phyloP scores from a whole-genome alignment of 352 stramenopile genomes.

The Phytophthora agathidicida region DNA sequence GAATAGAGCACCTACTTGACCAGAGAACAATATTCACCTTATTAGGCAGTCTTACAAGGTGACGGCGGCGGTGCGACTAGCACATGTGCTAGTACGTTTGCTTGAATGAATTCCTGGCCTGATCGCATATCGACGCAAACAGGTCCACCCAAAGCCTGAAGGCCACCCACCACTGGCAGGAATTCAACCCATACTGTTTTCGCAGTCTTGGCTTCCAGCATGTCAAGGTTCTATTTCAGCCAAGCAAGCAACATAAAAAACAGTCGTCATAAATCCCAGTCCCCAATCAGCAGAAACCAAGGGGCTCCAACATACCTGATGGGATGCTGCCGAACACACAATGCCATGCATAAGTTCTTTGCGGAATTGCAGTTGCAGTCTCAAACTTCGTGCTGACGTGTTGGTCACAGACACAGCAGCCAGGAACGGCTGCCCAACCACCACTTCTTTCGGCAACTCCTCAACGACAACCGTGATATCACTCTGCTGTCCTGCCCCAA shows the following conservation, averaged over 20 bases:
- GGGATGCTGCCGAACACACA: slow-evolving; percentile 70
- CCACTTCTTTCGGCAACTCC: slow-evolving; percentile 53
- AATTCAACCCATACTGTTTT: slow-evolving; percentile 66
- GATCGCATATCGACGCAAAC: slow-evolving; percentile 76
- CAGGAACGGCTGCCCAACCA: slow-evolving; percentile 60
- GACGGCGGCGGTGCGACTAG: slow-evolving; percentile 43
- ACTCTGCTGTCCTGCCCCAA: slow-evolving; percentile 10
- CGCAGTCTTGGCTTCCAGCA: slow-evolving; percentile 52
- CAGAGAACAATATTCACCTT: too few relatives aligned
- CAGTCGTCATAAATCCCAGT: not conserved
- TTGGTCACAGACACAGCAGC: slow-evolving; percentile 65
- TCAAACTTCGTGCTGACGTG: slow-evolving; percentile 58
- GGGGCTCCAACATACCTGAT: slow-evolving; percentile 56
- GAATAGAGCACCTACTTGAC: too few relatives aligned
- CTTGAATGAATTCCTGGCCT: slow-evolving; percentile 61
- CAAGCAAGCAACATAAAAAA: not conserved
- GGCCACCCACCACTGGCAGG: slow-evolving; percentile 63
- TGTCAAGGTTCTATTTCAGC: slow-evolving; percentile 60
- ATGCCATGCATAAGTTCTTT: slow-evolving; percentile 75
- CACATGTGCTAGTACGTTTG: slow-evolving; percentile 53
- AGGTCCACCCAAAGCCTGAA: slow-evolving; percentile 65
- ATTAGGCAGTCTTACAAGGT: slow-evolving; percentile 19
- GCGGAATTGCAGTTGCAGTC: slow-evolving; percentile 82
- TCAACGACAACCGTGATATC: slow-evolving; percentile 58
- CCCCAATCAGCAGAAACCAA: not conserved